phyloP scores from a whole-genome alignment of 768 basidiomycete genomes.

The Phaeolepiota aurea region DNA sequence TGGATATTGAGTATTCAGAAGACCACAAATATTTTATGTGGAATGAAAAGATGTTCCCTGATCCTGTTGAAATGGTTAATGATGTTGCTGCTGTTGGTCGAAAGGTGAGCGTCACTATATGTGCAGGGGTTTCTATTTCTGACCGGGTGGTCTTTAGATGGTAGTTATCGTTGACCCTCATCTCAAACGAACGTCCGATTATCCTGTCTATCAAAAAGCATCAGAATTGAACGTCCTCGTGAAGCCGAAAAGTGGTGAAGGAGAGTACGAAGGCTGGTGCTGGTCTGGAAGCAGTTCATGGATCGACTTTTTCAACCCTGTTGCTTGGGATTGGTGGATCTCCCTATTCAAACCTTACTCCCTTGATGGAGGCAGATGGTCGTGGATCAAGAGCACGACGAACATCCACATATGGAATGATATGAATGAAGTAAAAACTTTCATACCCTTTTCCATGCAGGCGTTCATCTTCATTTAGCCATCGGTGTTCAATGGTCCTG shows the following conservation, averaged over 20 bases:
- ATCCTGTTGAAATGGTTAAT: conserved; percentile 89
- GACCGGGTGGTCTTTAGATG: conserved; percentile 81
- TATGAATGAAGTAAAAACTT: conserved; percentile 82
- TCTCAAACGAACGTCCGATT: conserved; percentile 71
- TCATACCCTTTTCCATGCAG: neutral
- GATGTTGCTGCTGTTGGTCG: conserved; percentile 79
- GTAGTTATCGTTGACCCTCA: conserved; percentile 97
- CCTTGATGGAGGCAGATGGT: conserved; percentile 48
- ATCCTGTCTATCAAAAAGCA: conserved; percentile 81
- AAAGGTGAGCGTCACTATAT: conserved; percentile 46
- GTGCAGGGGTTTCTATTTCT: too few relatives aligned
- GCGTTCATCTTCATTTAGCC: conserved; percentile 49
- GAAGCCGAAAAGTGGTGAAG: conserved; percentile 70
- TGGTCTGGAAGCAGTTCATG: conserved; percentile 96
- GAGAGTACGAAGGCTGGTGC: conserved; percentile 96
- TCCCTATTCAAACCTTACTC: conserved; percentile 63
- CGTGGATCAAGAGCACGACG: conserved; percentile 75
- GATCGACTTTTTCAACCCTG: conserved; percentile 96
- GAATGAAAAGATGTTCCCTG: conserved; percentile 88
- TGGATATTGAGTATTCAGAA: conserved; percentile 92
- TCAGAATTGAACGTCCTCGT: conserved; percentile 76
- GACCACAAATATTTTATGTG: conserved; percentile 98
- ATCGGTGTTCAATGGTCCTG: conserved; percentile 97
- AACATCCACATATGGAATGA: conserved; percentile 96
- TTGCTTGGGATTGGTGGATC: conserved; percentile 87